phyloP scores from a whole-genome alignment of 345 rosid genomes.

The Garcia nutans region DNA sequence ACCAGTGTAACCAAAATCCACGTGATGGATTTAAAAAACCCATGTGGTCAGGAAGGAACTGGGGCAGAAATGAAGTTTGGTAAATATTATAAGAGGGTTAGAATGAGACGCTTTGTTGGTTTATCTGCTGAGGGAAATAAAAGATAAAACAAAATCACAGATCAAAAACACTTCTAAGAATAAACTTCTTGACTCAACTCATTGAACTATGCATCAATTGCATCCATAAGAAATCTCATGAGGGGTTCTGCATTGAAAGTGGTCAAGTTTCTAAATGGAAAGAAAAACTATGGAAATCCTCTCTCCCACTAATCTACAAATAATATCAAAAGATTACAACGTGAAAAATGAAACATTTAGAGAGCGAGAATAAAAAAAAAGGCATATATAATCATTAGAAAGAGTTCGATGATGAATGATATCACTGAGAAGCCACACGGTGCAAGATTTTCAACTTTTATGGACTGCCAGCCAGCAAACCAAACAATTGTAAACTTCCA shows the following conservation, averaged over 20 bases:
- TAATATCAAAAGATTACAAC: too few species aligned
- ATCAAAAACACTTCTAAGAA: background rate
- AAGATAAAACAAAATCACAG: background rate
- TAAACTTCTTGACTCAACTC: background rate
- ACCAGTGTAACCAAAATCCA: background rate
- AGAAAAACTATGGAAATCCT: too few species aligned
- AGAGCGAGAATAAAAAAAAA: too few species aligned
- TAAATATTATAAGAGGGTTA: background rate
- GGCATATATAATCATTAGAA: too few species aligned
- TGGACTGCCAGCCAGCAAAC: too few species aligned
- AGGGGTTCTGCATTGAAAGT: background rate
- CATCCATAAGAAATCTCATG: background rate
- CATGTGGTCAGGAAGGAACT: background rate
- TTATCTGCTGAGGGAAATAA: background rate
- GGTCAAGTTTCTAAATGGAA: background rate
- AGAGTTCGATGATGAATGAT: too few species aligned
- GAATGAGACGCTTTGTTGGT: background rate
- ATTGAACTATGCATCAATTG: background rate
- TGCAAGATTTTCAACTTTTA: too few species aligned
- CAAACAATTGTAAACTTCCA: too few species aligned
- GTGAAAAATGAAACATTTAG: too few species aligned
- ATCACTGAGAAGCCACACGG: too few species aligned
- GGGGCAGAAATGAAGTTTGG: background rate
- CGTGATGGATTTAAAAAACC: background rate
- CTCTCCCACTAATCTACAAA: too few species aligned